Base-by-base conservation (phyloP, 2,329 filamentous ascomycete genomes). In the Proliferodiscus dingleyae region DNA sequence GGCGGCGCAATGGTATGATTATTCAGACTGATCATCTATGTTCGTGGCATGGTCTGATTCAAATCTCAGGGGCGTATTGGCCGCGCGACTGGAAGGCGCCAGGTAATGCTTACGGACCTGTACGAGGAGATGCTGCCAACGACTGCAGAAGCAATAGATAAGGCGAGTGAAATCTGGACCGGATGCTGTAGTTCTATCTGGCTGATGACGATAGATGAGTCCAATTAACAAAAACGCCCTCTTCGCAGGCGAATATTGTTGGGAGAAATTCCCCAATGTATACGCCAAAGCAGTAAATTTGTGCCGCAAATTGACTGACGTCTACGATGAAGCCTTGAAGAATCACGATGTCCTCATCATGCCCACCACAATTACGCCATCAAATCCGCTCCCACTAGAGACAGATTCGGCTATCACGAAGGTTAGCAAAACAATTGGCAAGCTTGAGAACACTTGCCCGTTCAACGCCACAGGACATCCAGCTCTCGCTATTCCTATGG, bases 391-490 rank as follows among this genome's bases (percentile, higher is more conserved):
- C 41, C 66, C 69, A 0, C 51, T 55, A 2, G 52, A 62, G 8
- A 66, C 65, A 2, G 65, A 65, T 2, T 2, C 49, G 4, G 22
- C 59, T 68, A 13, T 66, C 8, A 39, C 70, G 37, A 71, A 70
- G 15, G 73, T 77, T 37, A 66, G 67, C 41, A 71, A 71, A 9
- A 73, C 72, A 24, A 72, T 79, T 26, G 77, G 78, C 0, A 56
- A 77, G 47, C 77, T 73, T 0, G 69, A 66, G 13, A 81, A 81
- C 51, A 81, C 77, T 4, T 72, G 72, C 8, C 67, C 72, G 2
- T 80, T 80, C 59, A 76, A 80, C 53, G 67, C 73, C 2, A 79
- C 75, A 0, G 77, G 77, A 0, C 76, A 80, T 51, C 76, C 77
- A 0, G 77, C 74, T 0, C 56, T 80, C 51, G 68, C 71, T 0